Evolutionary conservation across 805 yeast species (phyloP), one percentile per base, ranked within the genome.

Genomic region (Teunomyces lycoperdinae): DNA sequence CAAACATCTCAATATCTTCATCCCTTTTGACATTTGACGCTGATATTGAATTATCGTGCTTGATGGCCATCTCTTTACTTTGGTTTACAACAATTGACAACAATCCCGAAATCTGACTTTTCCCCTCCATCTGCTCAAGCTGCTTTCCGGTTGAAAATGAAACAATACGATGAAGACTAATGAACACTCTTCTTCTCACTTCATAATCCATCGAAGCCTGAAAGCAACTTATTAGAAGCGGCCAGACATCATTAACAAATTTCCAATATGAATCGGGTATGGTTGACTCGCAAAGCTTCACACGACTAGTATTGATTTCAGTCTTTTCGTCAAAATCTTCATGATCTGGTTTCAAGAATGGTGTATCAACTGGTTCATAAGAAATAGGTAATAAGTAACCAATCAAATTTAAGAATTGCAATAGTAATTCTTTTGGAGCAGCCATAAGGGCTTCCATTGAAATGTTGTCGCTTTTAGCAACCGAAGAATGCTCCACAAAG

Each of bases 381-480:
- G 60, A 48, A 7, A 68, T 63, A 0, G 96, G 96, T 14, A 89
- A 63, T 2, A 87, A 52, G 29, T 78, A 71, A 2, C 80, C 77
- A 5, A 86, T 66, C 43, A 89, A 68, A 35, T 77, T 74, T 14
- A 88, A 64, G 14, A 84, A 70, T 10, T 80, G 70, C 1, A 78
- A 54, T 14, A 86, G 63, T 27, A 87, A 60, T n/a, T 83, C 85
- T 54, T 83, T 85, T 0, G 92, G 90, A 2, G 83, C 79, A 46
- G 84, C 79, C 81, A 88, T 84, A 34, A 89, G 64, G 0, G 88
- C 79, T 57, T 87, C 96, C 41, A 85, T 79, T 4, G 89, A 70
- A 1, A 80, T 61, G 2, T 40, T 32, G 6, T 41, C 52, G 44
- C 50, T 33, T 14, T 42, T 56, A 3, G 16, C 14, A 6, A 38